Base-by-base conservation (phyloP, 345 rosid genomes). In the Corchorus capsularis region DNA sequence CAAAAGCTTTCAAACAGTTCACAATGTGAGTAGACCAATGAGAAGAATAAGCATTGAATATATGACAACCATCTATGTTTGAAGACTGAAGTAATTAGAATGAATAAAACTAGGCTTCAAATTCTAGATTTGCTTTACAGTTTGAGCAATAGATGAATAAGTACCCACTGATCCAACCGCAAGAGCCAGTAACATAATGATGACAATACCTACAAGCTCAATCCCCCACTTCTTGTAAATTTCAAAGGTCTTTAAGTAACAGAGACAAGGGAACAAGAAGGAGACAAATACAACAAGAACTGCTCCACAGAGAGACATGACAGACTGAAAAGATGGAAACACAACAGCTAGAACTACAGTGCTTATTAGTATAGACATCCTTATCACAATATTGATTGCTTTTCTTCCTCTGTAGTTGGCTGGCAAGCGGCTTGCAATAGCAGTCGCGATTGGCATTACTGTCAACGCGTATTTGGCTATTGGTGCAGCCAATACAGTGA, bases 391-490 rank as follows among this genome's bases (percentile, higher is more conserved):
- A 53, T 73, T 73, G 41, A 72, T 75, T 3, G 79, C 39, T 65
- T 82, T 83, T 4, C 20, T 77, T 2, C 78, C 77, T 72, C 76
- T 55, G 45, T 75, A 83, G 22, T 47, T 34, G 7, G 78, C 19
- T 13, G 87, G 85, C 54, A 86, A 75, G 39, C 78, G 54, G 46
- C 76, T 78, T 75, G 81, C 79, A 15, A 82, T 63, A 0, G 84
- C 77, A 62, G 63, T 70, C 8, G 73, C 80, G 0, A 85, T 79
- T 37, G 89, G 90, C 49, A 80, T 82, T 9, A 81, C 74, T 71
- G 71, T 79, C 49, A 87, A 61, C 9, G 90, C 85, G 12, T 82
- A 89, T 57, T 85, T 89, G 45, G 90, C 80, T 5, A 85, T 72
- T 0, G 87, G 89, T 45, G 74, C 74, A 4, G 75, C 84, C 27